Conservation (phyloP, 768 basidiomycete species). For the Tephrocybe sp. region DNA sequence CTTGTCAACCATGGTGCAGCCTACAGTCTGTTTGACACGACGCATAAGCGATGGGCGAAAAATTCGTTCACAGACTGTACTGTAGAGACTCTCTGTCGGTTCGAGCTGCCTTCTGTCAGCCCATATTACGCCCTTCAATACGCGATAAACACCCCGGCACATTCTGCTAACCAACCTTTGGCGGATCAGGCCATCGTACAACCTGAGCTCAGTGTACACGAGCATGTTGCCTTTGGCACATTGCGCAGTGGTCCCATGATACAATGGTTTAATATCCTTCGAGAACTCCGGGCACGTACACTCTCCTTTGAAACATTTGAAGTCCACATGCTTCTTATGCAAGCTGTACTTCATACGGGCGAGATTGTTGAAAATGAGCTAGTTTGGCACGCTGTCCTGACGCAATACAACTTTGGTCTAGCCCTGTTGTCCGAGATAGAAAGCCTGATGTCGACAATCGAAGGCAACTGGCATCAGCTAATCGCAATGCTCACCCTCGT, state of each 20-base stretch:
- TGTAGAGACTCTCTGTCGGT: constrained; percentile 24
- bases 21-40: constrained; percentile 30
- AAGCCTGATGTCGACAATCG: constrained; percentile 31
- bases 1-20: constrained; percentile 27
- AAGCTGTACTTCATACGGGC: constrained; percentile 46
- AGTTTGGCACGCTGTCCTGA: constrained; percentile 42
- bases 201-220: constrained; percentile 39
- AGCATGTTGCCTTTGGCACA: constrained; percentile 43
- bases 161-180: constrained; percentile 44
- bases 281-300: constrained; percentile 39
- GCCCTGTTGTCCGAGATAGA: constrained; percentile 36
- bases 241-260: constrained; percentile 43
- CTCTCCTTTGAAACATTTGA: constrained; percentile 39
- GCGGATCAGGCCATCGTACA: constrained; percentile 43
- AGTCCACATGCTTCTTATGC: constrained; percentile 42
- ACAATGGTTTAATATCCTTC: constrained; percentile 52
- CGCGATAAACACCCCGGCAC: constrained; percentile 32
- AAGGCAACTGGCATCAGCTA: constrained; percentile 41
- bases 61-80: constrained; percentile 12
- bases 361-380: constrained; percentile 7
- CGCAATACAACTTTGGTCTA: constrained; percentile 29
- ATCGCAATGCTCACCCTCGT: constrained; percentile 31
- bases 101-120: constrained; percentile 25
- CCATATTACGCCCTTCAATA: constrained; percentile 34
- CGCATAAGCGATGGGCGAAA: constrained; percentile 9